Base-by-base conservation (phyloP, 2,329 filamentous ascomycete species). In the Xylaria sp. region DNA sequence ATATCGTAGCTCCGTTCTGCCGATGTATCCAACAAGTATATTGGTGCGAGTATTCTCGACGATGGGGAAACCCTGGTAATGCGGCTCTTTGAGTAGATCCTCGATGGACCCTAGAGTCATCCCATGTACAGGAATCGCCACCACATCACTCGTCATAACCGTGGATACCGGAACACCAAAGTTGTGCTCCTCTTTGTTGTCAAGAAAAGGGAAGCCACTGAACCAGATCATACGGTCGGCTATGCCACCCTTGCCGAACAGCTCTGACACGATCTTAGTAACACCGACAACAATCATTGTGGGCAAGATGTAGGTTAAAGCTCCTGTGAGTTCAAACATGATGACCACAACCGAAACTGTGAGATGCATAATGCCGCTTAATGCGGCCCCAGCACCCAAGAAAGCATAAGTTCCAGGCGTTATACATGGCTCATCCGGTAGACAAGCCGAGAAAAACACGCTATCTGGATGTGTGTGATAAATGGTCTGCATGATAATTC, bases 151-250 rank as follows among this genome's bases (percentile, higher is more conserved):
- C 1, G 91, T 94, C 94, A 98, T 98, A 72, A 93, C 93, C 71
- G 93, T 89, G 0, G 93, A 96, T 10, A 98, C 96, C 0, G 96
- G 92, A 0, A 98, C 94, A 56, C 94, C 95, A 80, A 98, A 98
- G 62, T 94, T 94, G 81, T 98, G 94, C 66, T 98, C 96, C 80
- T 98, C 95, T 78, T 99, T 99, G 80, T 92, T 97, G 82, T 99
- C 96, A 2, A 99, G 86, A 82, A 97, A 99, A 0, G 96, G 96
- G 77, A 98, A 97, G 0, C 96, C 96, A 75, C 94, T 98, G 82
- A 98, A 97, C 91, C 94, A 97, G 75, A 99, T 99, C 93, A 98
- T 97, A 70, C 94, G 91, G 80, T 99, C 96, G 25, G 96, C 96
- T 67, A 99, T 98, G 56, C 96, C 96, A 36, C 95, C 96, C 78